Evolutionary conservation across 441 rosid genomes (phyloP).

Genomic region (Mallotus repandus): DNA sequence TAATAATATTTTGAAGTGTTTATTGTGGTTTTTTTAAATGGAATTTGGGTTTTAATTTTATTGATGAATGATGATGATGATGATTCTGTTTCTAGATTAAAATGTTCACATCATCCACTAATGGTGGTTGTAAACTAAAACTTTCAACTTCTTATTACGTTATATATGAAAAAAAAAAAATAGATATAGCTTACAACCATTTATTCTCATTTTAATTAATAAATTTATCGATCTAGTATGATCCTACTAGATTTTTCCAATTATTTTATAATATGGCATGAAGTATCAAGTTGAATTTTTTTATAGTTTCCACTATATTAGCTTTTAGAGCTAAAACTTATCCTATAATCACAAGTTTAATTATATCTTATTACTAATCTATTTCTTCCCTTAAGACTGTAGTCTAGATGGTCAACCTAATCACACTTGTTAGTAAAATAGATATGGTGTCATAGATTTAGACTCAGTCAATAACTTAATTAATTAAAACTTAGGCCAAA

Average conservation of each 20-base stretch:
- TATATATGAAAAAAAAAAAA: conserved; percentile 6
- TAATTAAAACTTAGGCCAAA: neutral
- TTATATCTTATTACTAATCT: neutral
- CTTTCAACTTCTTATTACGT: conserved; percentile 16
- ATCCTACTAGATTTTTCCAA: conserved; percentile 29
- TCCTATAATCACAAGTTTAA: conserved; percentile 14
- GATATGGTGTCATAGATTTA: neutral
- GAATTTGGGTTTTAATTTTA: neutral
- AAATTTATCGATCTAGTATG: conserved; percentile 9
- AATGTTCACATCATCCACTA: conserved; percentile 38
- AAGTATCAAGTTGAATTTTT: conserved; percentile 2
- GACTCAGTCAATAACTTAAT: conserved; percentile 32
- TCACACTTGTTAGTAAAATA: conserved; percentile 15
- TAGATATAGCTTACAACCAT: conserved; percentile 27
- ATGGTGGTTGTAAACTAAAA: conserved; percentile 22
- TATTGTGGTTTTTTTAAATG: too few species aligned
- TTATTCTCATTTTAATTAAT: conserved; percentile 26
- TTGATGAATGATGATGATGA: conserved; percentile 18
- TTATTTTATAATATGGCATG: conserved; percentile 10
- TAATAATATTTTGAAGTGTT: too few species aligned
- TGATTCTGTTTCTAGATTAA: conserved; percentile 44
- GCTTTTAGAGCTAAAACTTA: conserved; percentile 20
- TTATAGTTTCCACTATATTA: neutral
- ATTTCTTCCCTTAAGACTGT: conserved; percentile 6
- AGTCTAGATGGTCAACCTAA: conserved; percentile 35